phyloP scores from a whole-genome alignment of 768 basidiomycete species.

The Termitomyces sp. region DNA sequence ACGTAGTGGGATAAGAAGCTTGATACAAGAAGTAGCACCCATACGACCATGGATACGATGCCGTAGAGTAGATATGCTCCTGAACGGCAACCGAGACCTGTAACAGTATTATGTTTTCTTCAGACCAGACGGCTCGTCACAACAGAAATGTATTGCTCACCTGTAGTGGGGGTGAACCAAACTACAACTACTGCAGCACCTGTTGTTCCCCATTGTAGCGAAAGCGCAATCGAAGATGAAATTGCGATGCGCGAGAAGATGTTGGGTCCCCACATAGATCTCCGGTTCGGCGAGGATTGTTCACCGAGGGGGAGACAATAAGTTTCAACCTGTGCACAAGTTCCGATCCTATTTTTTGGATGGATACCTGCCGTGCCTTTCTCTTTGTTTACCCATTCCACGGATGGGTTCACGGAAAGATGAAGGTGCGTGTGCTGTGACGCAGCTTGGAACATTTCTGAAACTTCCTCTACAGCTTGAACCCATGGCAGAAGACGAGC shows the following conservation, averaged over 20 bases:
- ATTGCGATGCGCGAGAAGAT: slow-evolving; percentile 17
- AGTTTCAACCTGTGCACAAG: slow-evolving; percentile 11
- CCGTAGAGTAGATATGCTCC: slow-evolving; percentile 27
- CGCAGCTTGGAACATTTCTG: slow-evolving; percentile 18
- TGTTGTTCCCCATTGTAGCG: slow-evolving; percentile 24
- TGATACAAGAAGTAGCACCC: slow-evolving; percentile 24
- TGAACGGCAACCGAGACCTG: slow-evolving; percentile 29
- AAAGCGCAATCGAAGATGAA: slow-evolving; percentile 16
- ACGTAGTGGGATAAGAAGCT: slow-evolving; percentile 23
- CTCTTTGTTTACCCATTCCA: slow-evolving; percentile 14
- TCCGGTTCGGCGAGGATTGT: neutral
- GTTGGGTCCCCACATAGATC: slow-evolving; percentile 9
- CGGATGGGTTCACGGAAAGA: slow-evolving; percentile 12
- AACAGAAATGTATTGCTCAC: slow-evolving; percentile 7
- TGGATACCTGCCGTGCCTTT: neutral
- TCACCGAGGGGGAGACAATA: slow-evolving; percentile 7
- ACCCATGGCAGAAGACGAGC: slow-evolving; percentile 24
- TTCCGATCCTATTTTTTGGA: slow-evolving; percentile 15
- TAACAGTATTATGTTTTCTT: neutral
- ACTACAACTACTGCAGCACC: slow-evolving; percentile 20
- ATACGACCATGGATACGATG: slow-evolving; percentile 23
- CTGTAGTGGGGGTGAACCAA: slow-evolving; percentile 21
- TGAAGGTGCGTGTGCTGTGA: slow-evolving; percentile 13
- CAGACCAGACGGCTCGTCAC: neutral
- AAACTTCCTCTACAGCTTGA: slow-evolving; percentile 19